Percentiles rank a stretch among this genome's conserved stretches.
Evolutionary conservation across 176 grass and related monocot genomes (phyloP).

Genomic region (Eremochloa ophiuroides): DNA sequence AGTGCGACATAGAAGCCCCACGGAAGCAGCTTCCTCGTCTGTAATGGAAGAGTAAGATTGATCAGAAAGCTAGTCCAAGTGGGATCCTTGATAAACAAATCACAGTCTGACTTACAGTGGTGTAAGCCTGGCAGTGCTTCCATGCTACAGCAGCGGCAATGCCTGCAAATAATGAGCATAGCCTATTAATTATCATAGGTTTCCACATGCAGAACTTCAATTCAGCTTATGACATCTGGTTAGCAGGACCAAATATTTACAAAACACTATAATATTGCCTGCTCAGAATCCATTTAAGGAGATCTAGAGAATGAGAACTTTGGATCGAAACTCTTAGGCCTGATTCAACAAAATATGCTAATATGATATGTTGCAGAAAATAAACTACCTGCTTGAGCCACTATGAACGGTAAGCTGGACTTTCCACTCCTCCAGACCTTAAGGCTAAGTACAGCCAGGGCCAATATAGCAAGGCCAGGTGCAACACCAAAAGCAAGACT

Average conservation of each 20-base stretch:
- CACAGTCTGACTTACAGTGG: constrained; percentile 39
- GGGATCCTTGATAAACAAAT: neutral
- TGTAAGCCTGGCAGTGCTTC: constrained; percentile 61
- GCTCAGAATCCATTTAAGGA: neutral
- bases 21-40: constrained; percentile 81
- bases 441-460: constrained; percentile 69
- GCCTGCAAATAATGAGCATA: constrained; percentile 48
- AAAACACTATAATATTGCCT: neutral
- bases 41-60: neutral
- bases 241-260: constrained; percentile 1
- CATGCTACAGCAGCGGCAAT: constrained; percentile 66
- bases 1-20: constrained; percentile 56
- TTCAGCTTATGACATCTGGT: neutral
- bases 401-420: constrained; percentile 78
- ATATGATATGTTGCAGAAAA: neutral
- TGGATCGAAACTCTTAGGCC: neutral
- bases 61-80: constrained; percentile 13
- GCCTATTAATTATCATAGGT: neutral
- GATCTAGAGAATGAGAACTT: neutral
- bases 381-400: constrained; percentile 83
- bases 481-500: constrained; percentile 67
- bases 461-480: constrained; percentile 70
- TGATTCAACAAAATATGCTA: constrained; percentile 4
- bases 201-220: neutral
- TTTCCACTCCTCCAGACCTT: constrained; percentile 85